These are phyloP conservation scores for Zymoseptoria pseudotritici DNA, from an alignment of 2,329 filamentous ascomycete genomes.

Conservation along the genomic window DNA sequence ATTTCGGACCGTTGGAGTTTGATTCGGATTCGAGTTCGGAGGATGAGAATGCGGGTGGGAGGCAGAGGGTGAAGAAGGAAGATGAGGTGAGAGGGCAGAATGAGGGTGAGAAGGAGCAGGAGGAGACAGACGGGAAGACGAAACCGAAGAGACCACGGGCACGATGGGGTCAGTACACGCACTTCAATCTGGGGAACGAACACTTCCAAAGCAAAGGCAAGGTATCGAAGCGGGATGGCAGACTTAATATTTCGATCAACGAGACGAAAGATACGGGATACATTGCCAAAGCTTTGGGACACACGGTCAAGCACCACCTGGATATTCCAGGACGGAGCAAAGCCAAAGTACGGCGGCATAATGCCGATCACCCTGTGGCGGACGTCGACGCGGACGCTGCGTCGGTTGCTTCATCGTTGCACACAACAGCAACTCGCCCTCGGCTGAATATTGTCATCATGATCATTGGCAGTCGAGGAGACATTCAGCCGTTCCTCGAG, in stretches of 20 bases:
- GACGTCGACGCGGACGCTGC: slow-evolving; percentile 15
- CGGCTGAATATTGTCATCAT: slow-evolving; percentile 72
- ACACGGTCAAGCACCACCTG: slow-evolving; percentile 53
- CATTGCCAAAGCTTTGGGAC: slow-evolving; percentile 64
- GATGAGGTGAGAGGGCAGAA: slow-evolving; percentile 16
- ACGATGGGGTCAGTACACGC: slow-evolving; percentile 35
- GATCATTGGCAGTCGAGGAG: slow-evolving; percentile 73
- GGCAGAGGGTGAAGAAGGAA: slow-evolving; percentile 8
- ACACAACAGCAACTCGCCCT: slow-evolving; percentile 31
- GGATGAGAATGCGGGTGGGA: slow-evolving; percentile 6
- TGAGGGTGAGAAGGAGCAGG: slow-evolving; percentile 2
- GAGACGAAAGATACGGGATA: slow-evolving; percentile 64
- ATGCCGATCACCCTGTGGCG: slow-evolving; percentile 9
- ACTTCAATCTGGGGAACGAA: slow-evolving; percentile 56
- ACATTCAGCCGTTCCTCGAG: slow-evolving; percentile 72
- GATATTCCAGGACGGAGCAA: slow-evolving; percentile 23
- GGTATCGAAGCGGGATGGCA: slow-evolving; percentile 60
- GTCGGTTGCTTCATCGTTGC: slow-evolving; percentile 21
- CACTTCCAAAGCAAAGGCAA: slow-evolving; percentile 58
- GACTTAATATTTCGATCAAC: slow-evolving; percentile 64
- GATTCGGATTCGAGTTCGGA: slow-evolving; percentile 24
- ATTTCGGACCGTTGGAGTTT: slow-evolving; percentile 17
- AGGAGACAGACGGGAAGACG: slow-evolving; percentile 9
- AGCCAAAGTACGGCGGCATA: slow-evolving; percentile 27
- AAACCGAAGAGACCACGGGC: slow-evolving; percentile 3